Conservation (phyloP, 192 early-diverging fungal species). For the Helicostylum pulchrum region DNA sequence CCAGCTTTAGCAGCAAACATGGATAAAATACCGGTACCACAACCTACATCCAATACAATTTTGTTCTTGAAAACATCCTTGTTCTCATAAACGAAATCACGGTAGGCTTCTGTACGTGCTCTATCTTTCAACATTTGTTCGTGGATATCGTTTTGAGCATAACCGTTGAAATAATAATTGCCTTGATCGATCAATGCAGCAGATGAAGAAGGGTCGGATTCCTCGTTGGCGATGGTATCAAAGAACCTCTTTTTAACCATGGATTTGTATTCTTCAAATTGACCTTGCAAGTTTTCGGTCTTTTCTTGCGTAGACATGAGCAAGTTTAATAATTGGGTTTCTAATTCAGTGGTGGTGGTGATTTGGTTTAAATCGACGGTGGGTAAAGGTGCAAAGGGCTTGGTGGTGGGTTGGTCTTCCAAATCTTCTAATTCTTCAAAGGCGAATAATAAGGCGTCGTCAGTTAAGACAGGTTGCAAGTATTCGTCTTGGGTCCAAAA, state of each 20-base stretch:
- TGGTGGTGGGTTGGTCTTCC: slow-evolving; percentile 37
- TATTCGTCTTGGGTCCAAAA: slow-evolving; percentile 66
- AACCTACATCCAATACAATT: slow-evolving; percentile 84
- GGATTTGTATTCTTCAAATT: slow-evolving; percentile 67
- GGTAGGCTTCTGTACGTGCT: slow-evolving; percentile 77
- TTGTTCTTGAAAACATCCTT: slow-evolving; percentile 83
- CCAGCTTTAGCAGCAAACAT: slow-evolving; percentile 91
- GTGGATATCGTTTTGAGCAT: slow-evolving; percentile 77
- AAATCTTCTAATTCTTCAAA: slow-evolving; percentile 73
- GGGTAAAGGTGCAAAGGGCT: slow-evolving; percentile 4
- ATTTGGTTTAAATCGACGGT: slow-evolving; percentile 4
- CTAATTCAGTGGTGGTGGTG: slow-evolving; percentile 45
- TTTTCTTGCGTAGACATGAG: slow-evolving; percentile 58
- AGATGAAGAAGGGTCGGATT: not conserved
- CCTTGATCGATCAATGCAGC: slow-evolving; percentile 17
- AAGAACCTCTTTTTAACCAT: slow-evolving; percentile 72
- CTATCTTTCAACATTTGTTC: slow-evolving; percentile 85
- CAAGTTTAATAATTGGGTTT: slow-evolving; percentile 52
- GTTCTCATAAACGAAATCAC: slow-evolving; percentile 82
- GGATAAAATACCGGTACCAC: slow-evolving; percentile 87
- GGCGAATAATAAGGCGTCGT: slow-evolving; percentile 55
- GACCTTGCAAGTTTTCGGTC: slow-evolving; percentile 44
- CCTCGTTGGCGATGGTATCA: slow-evolving; percentile 29
- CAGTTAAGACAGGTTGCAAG: slow-evolving; percentile 62
- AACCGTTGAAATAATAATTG: slow-evolving; percentile 97